Evolutionary conservation across 2,329 filamentous ascomycete species (phyloP).

Genomic region (Fusarium mangiferae): DNA sequence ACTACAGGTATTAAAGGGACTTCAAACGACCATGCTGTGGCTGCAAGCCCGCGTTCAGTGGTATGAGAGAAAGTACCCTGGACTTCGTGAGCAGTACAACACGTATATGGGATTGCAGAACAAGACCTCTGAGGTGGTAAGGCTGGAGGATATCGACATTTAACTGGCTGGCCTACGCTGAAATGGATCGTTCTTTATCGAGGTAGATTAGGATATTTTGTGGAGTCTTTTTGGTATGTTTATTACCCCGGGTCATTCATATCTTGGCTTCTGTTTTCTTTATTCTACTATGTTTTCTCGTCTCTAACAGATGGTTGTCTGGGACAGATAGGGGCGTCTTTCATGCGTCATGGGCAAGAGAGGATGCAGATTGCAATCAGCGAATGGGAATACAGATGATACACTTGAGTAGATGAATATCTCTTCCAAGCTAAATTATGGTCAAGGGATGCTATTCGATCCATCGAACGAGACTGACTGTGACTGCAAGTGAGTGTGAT

Average conservation of each 20-base stretch:
- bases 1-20: neutral
- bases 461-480: neutral
- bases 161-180: neutral
- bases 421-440: neutral
- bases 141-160: neutral
- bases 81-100: neutral
- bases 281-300: neutral
- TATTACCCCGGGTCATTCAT: neutral
- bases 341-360: too few relatives aligned
- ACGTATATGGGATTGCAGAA: neutral
- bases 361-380: neutral
- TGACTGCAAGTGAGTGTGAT: neutral
- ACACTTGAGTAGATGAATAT: neutral
- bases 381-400: neutral
- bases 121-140: neutral
- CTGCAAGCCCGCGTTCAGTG: slow-evolving; percentile 13
- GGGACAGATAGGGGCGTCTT: neutral
- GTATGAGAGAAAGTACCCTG: neutral
- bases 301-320: neutral
- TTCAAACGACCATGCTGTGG: neutral
- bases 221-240: neutral
- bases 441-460: neutral
- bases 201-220: neutral
- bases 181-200: neutral
- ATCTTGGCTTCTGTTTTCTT: neutral